Evolutionary conservation across 495 filamentous ascomycete genomes (phyloP), one percentile per base, ranked within the genome.

Genomic region (Bryoglossum gracile): DNA sequence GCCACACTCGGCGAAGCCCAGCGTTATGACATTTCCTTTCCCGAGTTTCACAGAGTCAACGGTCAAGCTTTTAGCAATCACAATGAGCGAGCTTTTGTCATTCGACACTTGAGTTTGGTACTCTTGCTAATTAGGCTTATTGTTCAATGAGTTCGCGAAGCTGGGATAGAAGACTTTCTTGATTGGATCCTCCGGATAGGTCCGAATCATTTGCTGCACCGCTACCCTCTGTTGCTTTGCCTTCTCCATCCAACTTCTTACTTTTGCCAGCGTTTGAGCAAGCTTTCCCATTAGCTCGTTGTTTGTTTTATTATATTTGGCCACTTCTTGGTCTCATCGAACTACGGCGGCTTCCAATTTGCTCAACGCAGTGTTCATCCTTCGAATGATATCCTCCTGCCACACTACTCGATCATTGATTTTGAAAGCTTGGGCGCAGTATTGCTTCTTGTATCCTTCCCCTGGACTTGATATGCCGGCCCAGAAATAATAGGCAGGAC

Each of bases 401-500:
- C 25, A 42, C 2, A 42, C 38, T 3, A 42, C 38, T n/a, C 38
- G 38, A 21, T 42, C 25, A 13, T 23, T 23, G 19, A 42, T 25
- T 13, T 42, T 42, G 22, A 23, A 42, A n/a, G 38, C 38, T 42
- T 42, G 19, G 18, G 38, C 38, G n/a, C n/a, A n/a, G n/a, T n/a
- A n/a, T n/a, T 23, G 10, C 13, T 23, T 18, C 19, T 42, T 23
- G 1, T 9, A n/a, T 23, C 25, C 38, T 18, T 13, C 38, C n/a
- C 14, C 14, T 16, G 38, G 19, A 42, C n/a, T 23, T 4, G 25
- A 18, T 4, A 42, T 42, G 13, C 25, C 38, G 4, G 38, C 38
- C 22, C 16, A 42, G 22, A 42, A 22, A n/a, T 42, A 23, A 3
- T 42, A 23, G 8, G 38, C 38, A 13, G 22, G 19, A 5, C 19